Percentiles rank a stretch among this genome's conserved stretches.
phyloP scores from a whole-genome alignment of 2,329 filamentous ascomycete genomes.

The Xylariales sp. region DNA sequence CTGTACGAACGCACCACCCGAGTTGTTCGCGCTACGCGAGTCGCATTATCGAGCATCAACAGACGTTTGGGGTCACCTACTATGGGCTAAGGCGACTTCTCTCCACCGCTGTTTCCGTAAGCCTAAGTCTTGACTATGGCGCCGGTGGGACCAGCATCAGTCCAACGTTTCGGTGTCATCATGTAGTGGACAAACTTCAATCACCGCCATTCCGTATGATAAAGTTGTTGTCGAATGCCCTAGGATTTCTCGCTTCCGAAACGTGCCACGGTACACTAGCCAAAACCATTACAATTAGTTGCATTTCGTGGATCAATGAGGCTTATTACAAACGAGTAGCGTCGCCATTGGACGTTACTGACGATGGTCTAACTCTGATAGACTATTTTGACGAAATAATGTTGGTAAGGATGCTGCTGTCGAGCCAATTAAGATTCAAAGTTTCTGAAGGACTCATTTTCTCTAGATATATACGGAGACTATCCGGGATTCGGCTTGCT shows the following conservation, averaged over 20 bases:
- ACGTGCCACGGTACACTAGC: too few relatives aligned
- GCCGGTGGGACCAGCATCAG: conserved; percentile 32
- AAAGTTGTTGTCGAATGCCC: not conserved
- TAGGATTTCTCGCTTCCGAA: not conserved
- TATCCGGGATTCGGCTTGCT: too few relatives aligned
- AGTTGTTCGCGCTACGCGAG: conserved; percentile 1
- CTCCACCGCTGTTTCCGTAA: conserved; percentile 25
- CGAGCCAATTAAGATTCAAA: too few relatives aligned
- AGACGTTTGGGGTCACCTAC: conserved; percentile 8
- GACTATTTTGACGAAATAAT: not conserved
- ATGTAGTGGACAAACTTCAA: conserved; percentile 5
- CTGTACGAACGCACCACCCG: conserved; percentile 16
- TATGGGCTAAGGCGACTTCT: conserved; percentile 26
- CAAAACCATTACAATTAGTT: not conserved
- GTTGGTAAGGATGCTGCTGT: not conserved
- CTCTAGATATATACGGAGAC: too few relatives aligned
- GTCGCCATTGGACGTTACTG: conserved; percentile 6
- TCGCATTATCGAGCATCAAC: not conserved
- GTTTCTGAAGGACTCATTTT: too few relatives aligned
- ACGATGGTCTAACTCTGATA: not conserved
- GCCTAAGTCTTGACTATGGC: conserved; percentile 20
- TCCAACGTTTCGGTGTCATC: conserved; percentile 26
- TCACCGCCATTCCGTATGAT: conserved; percentile 21
- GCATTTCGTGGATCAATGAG: not conserved
- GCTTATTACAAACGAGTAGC: conserved; percentile 10